A percentile compares a stretch with the other conserved stretches of the same genome.
Evolutionary conservation across 768 basidiomycete species (phyloP).

Genomic region (Mycena sanguinolenta): DNA sequence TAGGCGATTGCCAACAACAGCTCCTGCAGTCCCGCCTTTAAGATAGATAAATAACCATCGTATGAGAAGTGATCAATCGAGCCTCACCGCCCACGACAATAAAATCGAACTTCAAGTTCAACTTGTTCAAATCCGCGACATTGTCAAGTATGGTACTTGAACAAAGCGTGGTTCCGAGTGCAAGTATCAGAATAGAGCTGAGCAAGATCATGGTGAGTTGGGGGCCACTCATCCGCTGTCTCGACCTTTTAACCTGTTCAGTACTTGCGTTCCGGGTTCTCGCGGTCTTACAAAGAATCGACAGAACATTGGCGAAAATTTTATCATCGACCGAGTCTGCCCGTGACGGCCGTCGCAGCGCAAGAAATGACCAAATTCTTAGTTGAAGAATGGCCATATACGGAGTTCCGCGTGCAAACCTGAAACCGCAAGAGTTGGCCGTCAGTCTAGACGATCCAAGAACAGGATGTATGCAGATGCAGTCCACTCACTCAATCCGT

Average conservation of each 20-base stretch:
- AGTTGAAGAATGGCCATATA: no score
- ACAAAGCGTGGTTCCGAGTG: neutral
- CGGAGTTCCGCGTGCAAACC: no score
- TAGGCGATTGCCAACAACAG: constrained; percentile 43
- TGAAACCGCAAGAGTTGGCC: no score
- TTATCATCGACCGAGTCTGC: no score
- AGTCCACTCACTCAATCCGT: no score
- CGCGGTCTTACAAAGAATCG: no score
- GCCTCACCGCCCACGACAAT: constrained; percentile 10
- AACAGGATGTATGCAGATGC: no score
- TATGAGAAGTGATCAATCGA: no score
- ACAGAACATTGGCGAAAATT: no score
- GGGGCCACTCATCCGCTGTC: neutral
- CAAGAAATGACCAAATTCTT: no score
- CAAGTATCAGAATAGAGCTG: neutral
- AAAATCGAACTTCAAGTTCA: constrained; percentile 20
- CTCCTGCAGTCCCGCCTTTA: constrained; percentile 43
- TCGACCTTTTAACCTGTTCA: neutral
- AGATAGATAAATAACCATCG: neutral
- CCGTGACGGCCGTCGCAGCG: no score
- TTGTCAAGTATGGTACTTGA: constrained; percentile 7
- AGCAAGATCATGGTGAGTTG: neutral
- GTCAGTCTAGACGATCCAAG: no score
- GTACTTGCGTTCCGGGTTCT: neutral
- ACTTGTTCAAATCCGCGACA: constrained; percentile 10